Evolutionary conservation across 2,329 filamentous ascomycete genomes (phyloP), one percentile per base, ranked within the genome.

Genomic region (Hyphodiscus sp.): DNA sequence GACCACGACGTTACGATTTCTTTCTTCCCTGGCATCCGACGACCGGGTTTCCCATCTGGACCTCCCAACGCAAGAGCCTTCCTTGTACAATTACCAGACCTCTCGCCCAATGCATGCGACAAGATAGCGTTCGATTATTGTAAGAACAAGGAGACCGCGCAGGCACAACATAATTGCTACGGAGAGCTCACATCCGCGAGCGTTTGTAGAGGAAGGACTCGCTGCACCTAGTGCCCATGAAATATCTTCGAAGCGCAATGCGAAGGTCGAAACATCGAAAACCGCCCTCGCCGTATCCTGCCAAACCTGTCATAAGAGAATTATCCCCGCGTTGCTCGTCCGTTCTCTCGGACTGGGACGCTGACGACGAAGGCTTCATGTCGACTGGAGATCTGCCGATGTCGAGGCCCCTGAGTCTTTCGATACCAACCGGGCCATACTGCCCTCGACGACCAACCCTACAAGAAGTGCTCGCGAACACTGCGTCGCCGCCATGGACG

Each of bases 401-500:
- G 10, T 68, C 71, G 52, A 67, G 71, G 63, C 76, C 77, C 30
- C 67, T 78, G 59, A 79, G 73, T 60, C 75, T 80, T 20, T 51
- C 66, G 9, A 67, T 69, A 58, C 65, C 66, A 10, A 43, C 63
- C 1, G 74, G 73, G 15, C 76, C 78, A 18, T 80, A 80, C 64
- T 79, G 75, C 71, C 69, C 80, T 67, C 72, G 76, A 62, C 76
- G 83, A 65, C 92, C 90, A 44, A 87, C 89, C 29, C 76, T 99
- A 48, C 80, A 85, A 55, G 92, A 97, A 64, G 95, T 99, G 26
- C 80, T 99, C 45, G 81, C 88, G 60, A 94, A 96, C 72, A 82
- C 81, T 45, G 89, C 94, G 38, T 84, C 89, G 9, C 85, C 90
- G 42, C 94, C 94, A 61, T 97, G 90, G 80, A 96, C 91, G 0